Conservation (phyloP, 257 asterid species). For the Nicotiana sylvestris region DNA sequence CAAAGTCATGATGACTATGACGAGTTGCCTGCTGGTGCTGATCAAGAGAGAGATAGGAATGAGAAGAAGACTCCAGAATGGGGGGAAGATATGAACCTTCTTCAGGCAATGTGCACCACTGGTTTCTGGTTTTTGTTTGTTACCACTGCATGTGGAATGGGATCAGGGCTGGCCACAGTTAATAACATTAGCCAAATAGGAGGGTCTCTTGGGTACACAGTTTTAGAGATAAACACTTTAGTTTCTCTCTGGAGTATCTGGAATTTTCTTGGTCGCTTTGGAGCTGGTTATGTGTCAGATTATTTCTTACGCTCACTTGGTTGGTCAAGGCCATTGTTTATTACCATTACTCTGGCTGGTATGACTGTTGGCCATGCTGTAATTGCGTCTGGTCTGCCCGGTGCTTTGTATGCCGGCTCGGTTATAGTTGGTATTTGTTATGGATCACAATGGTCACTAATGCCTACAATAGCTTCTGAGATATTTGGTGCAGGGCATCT, state of each 20-base stretch:
- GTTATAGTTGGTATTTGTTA: constrained; percentile 75
- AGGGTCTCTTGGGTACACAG: constrained; percentile 69
- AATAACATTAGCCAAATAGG: constrained; percentile 95
- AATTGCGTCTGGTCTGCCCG: constrained; percentile 62
- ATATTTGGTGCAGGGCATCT: constrained; percentile 63
- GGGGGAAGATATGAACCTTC: constrained; percentile 44
- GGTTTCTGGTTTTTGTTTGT: constrained; percentile 79
- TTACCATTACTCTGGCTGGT: constrained; percentile 47
- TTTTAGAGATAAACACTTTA: constrained; percentile 49
- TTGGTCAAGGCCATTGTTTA: constrained; percentile 67
- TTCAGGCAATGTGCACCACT: constrained; percentile 56
- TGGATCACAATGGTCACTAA: constrained; percentile 93
- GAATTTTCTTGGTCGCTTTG: constrained; percentile 88
- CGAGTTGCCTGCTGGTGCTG: constrained; percentile 33
- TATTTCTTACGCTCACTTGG: constrained; percentile 50
- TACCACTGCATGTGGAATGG: constrained; percentile 91
- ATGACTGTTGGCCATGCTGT: constrained; percentile 68
- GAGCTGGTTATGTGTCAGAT: constrained; percentile 77
- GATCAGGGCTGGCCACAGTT: constrained; percentile 83
- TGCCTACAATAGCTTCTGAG: constrained; percentile 84
- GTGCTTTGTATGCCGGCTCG: constrained; percentile 64
- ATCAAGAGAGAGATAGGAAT: constrained; percentile 32
- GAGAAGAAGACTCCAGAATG: constrained; percentile 12
- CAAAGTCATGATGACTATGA: constrained; percentile 38
- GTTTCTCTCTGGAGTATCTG: constrained; percentile 92